Base-by-base conservation (phyloP, 1,284 basidiomycete genomes). In the Mrakiaceae sp. region DNA sequence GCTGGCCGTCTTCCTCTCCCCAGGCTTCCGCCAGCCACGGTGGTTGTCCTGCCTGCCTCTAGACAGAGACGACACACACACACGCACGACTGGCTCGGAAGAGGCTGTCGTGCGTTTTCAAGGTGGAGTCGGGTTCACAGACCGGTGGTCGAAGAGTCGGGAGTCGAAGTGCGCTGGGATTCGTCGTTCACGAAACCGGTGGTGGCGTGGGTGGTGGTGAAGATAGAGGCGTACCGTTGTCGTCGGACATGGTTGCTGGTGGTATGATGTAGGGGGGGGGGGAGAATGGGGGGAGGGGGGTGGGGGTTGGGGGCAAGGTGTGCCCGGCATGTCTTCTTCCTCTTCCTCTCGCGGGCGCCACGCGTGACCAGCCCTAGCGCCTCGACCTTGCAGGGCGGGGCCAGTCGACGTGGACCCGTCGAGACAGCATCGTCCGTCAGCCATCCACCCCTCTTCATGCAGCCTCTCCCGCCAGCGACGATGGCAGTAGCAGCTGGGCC, bases 201-300 rank as follows among this genome's bases (percentile, higher is more conserved):
- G 48, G 11, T 5, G 48, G 4, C 5, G 43, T n/a, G 42, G 12
- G 7, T 16, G 57, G 27, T 43, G 12, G 40, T 46, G 14, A 44
- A 14, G 43, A 62, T 11, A 8, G 44, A 9, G 49, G 63, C 63
- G 63, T 64, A 64, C 63, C 63, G 51, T 64, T 58, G 63, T 14
- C 55, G 63, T 64, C 58, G 49, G 48, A 58, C 63, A 64, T 64
- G 5, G 42, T 64, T 39, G 14, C 27, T 11, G 46, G 5, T 56
- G 46, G 54, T 6, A 11, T 4, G 12, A 40, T 3, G 47, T 40
- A 11, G 11, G 47, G 5, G 53, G 47, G 40, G n/a, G 3, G 42
- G 14, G 54, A 44, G 51, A 40, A 12, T 14, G 60, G 27, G 16
- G 27, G 60, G 40, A 27, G 10, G 50, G 10, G 27, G 42, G 62